phyloP scores from a whole-genome alignment of 805 yeast genomes.

The Lipomyces chichibuensis region DNA sequence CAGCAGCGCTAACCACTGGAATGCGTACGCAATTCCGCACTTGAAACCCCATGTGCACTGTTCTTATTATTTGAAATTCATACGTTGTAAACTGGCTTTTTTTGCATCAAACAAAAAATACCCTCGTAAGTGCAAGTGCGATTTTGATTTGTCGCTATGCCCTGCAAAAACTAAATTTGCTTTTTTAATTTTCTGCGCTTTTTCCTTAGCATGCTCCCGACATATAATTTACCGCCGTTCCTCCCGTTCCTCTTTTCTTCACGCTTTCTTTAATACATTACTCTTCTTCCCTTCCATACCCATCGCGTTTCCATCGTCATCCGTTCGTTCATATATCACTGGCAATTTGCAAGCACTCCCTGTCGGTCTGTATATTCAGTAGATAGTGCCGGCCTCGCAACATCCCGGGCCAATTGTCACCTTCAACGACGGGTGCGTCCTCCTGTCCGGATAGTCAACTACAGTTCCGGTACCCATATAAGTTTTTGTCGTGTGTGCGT shows the following conservation, averaged over 20 bases:
- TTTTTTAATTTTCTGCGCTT: slow-evolving; percentile 1
- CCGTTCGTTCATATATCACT: not conserved
- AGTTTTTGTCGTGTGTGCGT: not conserved
- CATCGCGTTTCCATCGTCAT: not conserved
- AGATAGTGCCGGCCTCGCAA: not conserved
- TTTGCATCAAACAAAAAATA: not conserved
- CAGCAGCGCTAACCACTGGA: not conserved
- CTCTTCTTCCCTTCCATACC: not conserved
- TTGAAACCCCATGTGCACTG: not conserved
- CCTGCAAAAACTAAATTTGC: not conserved
- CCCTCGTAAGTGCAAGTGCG: not conserved
- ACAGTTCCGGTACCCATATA: not conserved
- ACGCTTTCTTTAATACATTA: not conserved
- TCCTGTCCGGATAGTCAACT: not conserved
- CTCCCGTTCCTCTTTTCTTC: slow-evolving; percentile 5
- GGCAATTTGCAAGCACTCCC: not conserved
- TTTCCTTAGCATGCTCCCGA: not conserved
- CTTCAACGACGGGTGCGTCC: not conserved
- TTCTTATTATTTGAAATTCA: not conserved
- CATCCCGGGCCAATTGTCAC: not conserved
- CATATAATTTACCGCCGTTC: not conserved
- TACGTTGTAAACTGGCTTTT: not conserved
- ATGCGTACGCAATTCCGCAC: not conserved
- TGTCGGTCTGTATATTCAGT: not conserved
- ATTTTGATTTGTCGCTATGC: slow-evolving; percentile 1